These are phyloP conservation scores for Pythium brachiatum DNA, from an alignment of 352 stramenopile species.

Conservation along the genomic window DNA sequence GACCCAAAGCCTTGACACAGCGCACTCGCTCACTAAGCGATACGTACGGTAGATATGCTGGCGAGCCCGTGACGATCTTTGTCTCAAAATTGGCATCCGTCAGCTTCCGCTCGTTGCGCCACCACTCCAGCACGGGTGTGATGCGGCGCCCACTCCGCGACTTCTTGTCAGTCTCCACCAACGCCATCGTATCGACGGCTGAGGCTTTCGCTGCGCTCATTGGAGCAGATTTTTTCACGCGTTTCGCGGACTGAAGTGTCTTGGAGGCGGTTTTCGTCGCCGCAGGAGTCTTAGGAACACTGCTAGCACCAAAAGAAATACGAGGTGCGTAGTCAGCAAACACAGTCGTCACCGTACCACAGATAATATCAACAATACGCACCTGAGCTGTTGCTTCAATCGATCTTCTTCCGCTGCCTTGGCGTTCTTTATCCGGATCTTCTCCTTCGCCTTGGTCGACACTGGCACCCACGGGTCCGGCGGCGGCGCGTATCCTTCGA, in stretches of 20 bases:
- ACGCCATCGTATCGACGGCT: background rate
- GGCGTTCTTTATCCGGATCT: background rate
- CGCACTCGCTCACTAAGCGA: background rate
- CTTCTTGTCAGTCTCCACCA: conserved; percentile 5
- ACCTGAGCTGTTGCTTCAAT: conserved; percentile 2
- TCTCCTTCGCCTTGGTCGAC: conserved; percentile 17
- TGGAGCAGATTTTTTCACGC: background rate
- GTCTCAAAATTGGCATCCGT: conserved; percentile 25
- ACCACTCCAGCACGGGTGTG: conserved; percentile 50
- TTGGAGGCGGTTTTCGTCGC: background rate
- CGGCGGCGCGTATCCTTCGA: conserved; percentile 21
- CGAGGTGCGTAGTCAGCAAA: no score
- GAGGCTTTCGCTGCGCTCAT: background rate
- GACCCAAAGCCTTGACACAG: background rate
- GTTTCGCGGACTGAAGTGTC: background rate
- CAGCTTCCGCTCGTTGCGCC: conserved; percentile 33
- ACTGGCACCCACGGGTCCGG: conserved; percentile 16
- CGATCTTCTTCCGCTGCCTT: conserved; percentile 3
- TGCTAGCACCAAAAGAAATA: no score
- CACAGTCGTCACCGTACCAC: no score
- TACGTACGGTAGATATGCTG: conserved; percentile 28
- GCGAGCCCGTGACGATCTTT: conserved; percentile 25
- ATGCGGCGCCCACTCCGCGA: conserved; percentile 26
- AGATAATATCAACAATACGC: no score
- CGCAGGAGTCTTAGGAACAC: background rate